phyloP scores from a whole-genome alignment of 73 alveolate species.

The Stentor roeselii region DNA sequence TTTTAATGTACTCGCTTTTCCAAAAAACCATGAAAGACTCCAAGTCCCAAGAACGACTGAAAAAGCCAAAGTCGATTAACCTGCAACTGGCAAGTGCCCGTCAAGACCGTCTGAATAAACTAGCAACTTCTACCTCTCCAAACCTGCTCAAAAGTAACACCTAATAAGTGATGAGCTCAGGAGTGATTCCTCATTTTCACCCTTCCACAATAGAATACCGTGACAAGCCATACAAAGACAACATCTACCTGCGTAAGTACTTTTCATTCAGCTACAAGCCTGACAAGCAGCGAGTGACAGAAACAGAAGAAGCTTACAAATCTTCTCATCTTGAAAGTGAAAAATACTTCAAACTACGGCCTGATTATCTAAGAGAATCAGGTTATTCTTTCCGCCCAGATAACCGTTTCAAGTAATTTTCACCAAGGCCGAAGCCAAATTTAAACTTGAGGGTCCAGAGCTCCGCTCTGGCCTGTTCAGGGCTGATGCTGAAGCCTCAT shows the following conservation, averaged over 20 bases:
- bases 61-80: too few species aligned
- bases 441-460: background rate
- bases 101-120: too few species aligned
- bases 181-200: background rate
- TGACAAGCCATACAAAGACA: background rate
- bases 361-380: background rate
- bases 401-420: background rate
- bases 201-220: background rate
- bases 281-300: background rate
- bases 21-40: too few species aligned
- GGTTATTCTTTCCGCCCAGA: background rate
- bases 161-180: background rate
- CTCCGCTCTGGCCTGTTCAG: background rate
- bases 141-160: background rate
- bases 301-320: background rate
- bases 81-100: too few species aligned
- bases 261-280: background rate
- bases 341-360: background rate
- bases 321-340: background rate
- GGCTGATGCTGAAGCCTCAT: background rate
- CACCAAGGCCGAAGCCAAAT: background rate
- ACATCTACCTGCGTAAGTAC: background rate
- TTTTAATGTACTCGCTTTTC: too few species aligned
- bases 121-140: too few species aligned
- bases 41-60: too few species aligned